Evolutionary conservation across 2,329 filamentous ascomycete genomes (phyloP).

Genomic region (Nakataea oryzae): DNA sequence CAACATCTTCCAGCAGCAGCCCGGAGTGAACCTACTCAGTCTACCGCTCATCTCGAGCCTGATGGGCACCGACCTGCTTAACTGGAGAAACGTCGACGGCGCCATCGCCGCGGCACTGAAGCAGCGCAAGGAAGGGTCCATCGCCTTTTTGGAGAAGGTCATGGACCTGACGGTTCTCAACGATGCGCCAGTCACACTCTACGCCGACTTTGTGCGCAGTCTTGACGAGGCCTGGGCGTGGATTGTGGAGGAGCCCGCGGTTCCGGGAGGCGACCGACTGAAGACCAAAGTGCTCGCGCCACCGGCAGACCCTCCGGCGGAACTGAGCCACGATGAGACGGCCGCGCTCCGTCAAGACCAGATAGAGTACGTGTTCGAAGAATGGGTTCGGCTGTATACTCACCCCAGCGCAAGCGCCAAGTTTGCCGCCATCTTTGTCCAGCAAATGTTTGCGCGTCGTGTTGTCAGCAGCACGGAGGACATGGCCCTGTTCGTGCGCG

Average conservation of each 20-base stretch:
- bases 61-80: constrained; percentile 48
- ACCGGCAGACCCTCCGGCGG: constrained; percentile 26
- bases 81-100: constrained; percentile 56
- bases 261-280: constrained; percentile 57
- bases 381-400: constrained; percentile 80
- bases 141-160: constrained; percentile 72
- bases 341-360: constrained; percentile 60
- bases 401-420: constrained; percentile 68
- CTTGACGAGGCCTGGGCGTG: constrained; percentile 73
- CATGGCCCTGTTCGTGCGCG: constrained; percentile 67
- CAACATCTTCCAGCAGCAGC: constrained; percentile 44
- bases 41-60: constrained; percentile 47
- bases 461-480: constrained; percentile 68
- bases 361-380: constrained; percentile 89
- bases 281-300: constrained; percentile 48
- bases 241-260: constrained; percentile 62
- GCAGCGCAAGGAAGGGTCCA: constrained; percentile 57
- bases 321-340: constrained; percentile 44
- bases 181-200: constrained; percentile 66
- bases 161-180: constrained; percentile 70
- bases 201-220: constrained; percentile 77
- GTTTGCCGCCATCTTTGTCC: constrained; percentile 64
- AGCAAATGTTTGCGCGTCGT: constrained; percentile 67
- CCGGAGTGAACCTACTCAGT: constrained; percentile 43
- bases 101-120: constrained; percentile 65